These are phyloP conservation scores for Penicillium polonicum DNA, from an alignment of 2,329 filamentous ascomycete genomes.

Conservation along the genomic window DNA sequence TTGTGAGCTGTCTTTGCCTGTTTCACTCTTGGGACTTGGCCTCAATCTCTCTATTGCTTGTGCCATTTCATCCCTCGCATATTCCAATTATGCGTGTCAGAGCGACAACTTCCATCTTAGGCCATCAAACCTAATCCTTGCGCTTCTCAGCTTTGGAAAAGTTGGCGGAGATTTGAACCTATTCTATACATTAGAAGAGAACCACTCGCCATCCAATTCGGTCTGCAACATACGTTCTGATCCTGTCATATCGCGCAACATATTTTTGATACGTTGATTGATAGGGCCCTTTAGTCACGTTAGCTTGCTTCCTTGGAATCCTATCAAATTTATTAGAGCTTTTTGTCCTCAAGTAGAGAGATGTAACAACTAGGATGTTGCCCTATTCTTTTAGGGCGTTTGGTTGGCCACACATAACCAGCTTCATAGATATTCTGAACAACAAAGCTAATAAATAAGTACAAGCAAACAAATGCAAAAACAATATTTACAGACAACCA, in stretches of 20 bases:
- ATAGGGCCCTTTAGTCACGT: not conserved
- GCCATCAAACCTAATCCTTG: not conserved
- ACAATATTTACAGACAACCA: slow-evolving; percentile 3
- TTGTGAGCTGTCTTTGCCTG: slow-evolving; percentile 11
- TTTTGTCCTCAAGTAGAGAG: not conserved
- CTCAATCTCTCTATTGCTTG: not conserved
- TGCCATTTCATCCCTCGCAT: not conserved
- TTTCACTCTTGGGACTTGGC: not conserved
- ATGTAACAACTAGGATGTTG: not conserved
- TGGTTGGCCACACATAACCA: not conserved
- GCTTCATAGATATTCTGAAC: not conserved
- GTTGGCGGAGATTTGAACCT: not conserved
- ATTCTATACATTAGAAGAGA: not conserved
- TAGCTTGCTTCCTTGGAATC: slow-evolving; percentile 9
- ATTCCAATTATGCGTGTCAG: not conserved
- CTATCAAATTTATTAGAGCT: slow-evolving; percentile 2
- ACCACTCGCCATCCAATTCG: not conserved
- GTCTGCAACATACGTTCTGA: not conserved
- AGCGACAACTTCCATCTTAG: not conserved
- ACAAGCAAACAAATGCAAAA: not conserved
- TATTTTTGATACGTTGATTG: not conserved
- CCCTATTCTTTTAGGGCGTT: not conserved
- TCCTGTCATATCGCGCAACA: not conserved
- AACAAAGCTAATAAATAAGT: not conserved
- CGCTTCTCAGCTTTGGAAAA: not conserved